Evolutionary conservation across 176 grass and related monocot genomes (phyloP), one percentile per base, ranked within the genome.

Genomic region (Carex myosuroides): DNA sequence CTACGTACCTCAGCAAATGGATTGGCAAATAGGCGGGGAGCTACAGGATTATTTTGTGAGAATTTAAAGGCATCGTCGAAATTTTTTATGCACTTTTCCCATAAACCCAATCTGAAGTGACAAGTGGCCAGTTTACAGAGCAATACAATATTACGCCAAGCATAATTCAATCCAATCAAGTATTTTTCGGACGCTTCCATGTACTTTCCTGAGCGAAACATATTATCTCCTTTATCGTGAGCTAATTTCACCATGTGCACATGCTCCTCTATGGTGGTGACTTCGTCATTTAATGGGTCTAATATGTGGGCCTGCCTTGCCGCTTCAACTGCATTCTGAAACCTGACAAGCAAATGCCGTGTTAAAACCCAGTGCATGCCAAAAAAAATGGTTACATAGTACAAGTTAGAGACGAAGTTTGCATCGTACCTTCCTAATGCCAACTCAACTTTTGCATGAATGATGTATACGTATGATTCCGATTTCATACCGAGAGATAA

Each of bases 371-470:
- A 26, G 26, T 26, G 26, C 26, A 26, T 26, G 26, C 26, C 26
- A 26, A 26, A 26, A 22, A 0, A 60, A 20, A 20, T 64, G 3
- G 41, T 11, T 57, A 33, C 8, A 54, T 76, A 26, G 21, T 57
- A 79, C 35, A 70, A 9, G 59, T n/a, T 30, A 55, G 20, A 64
- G 4, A 32, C 21, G 1, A 59, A 14, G 18, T 35, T 29, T 18
- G 74, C 46, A 50, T 75, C 71, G 4, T 39, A 97, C 94, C 89
- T 93, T 89, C 91, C 91, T 20, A 93, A 69, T 69, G 89, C 94
- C 91, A 97, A 74, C 69, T 93, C 85, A 78, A 97, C 81, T 87
- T 90, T 89, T 3, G 94, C 91, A 80, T 74, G 85, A 41, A 97
- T 89, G 70, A 91, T 64, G 60, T 77, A 85, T 0, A 93, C 58